These are phyloP conservation scores for Trichoderma harzianum DNA, from an alignment of 2,329 filamentous ascomycete species.

Conservation along the genomic window DNA sequence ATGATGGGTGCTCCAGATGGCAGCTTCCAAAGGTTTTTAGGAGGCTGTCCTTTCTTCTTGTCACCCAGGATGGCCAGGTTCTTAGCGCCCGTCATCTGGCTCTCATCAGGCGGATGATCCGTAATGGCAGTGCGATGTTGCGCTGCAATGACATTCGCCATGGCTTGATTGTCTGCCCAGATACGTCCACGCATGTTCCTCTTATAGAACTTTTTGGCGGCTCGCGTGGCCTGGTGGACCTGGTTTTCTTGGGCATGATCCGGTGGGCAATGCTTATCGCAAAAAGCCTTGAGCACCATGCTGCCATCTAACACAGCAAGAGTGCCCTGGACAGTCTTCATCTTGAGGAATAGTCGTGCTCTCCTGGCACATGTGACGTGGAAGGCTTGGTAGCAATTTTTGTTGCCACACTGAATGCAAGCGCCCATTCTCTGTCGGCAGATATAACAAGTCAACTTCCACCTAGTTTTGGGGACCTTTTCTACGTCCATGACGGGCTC, in stretches of 20 bases:
- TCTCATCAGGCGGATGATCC: slow-evolving; percentile 74
- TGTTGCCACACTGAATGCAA: slow-evolving; percentile 97
- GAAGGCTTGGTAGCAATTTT: slow-evolving; percentile 94
- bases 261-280: slow-evolving; percentile 86
- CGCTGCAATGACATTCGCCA: slow-evolving; percentile 77
- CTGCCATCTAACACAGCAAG: slow-evolving; percentile 74
- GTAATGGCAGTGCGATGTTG: slow-evolving; percentile 60
- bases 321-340: slow-evolving; percentile 87
- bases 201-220: slow-evolving; percentile 86
- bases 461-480: slow-evolving; percentile 90
- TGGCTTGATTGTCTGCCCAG: slow-evolving; percentile 87
- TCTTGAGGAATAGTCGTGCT: slow-evolving; percentile 84
- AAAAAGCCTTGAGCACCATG: slow-evolving; percentile 87
- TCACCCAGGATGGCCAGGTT: slow-evolving; percentile 71
- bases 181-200: slow-evolving; percentile 82
- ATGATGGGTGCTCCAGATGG: slow-evolving; percentile 94
- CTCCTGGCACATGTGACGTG: slow-evolving; percentile 93
- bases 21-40: slow-evolving; percentile 69
- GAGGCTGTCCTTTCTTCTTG: slow-evolving; percentile 64
- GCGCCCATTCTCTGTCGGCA: slow-evolving; percentile 97
- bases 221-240: slow-evolving; percentile 73
- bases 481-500: slow-evolving; percentile 97
- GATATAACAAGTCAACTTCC: slow-evolving; percentile 93
- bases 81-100: slow-evolving; percentile 80
- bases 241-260: slow-evolving; percentile 87